Percentiles rank a stretch among this genome's conserved stretches.
Evolutionary conservation across 768 basidiomycete genomes (phyloP).

Genomic region (Amanita rimosa): DNA sequence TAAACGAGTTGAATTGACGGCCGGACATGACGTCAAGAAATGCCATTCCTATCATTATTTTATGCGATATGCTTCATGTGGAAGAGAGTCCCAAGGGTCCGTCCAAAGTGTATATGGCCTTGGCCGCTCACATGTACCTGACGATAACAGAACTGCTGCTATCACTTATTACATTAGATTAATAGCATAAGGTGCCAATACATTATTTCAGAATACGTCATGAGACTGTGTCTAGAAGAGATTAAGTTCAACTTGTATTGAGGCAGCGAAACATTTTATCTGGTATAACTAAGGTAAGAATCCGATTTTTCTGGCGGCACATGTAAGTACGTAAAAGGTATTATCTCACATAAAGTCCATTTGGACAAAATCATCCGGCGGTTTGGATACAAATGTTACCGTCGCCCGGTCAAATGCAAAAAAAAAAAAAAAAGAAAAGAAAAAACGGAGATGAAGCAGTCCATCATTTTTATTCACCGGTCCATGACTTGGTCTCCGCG

Average conservation of each 20-base stretch:
- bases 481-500: neutral
- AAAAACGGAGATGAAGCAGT: neutral
- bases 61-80: neutral
- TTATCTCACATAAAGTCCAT: neutral
- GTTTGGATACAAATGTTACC: neutral
- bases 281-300: neutral
- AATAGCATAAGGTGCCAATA: neutral
- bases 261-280: neutral
- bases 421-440: neutral
- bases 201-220: neutral
- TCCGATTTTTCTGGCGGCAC: too few species aligned
- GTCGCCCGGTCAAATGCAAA: neutral
- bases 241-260: too few species aligned
- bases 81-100: neutral
- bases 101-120: neutral
- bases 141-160: neutral
- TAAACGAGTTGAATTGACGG: neutral
- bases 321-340: neutral
- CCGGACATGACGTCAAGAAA: constrained; percentile 7
- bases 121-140: neutral
- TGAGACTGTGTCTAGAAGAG: too few species aligned
- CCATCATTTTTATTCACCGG: neutral
- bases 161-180: neutral
- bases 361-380: neutral
- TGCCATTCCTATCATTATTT: constrained; percentile 3